Evolutionary conservation across 805 yeast species (phyloP).

Genomic region (Kodamaea lidongshanica): DNA sequence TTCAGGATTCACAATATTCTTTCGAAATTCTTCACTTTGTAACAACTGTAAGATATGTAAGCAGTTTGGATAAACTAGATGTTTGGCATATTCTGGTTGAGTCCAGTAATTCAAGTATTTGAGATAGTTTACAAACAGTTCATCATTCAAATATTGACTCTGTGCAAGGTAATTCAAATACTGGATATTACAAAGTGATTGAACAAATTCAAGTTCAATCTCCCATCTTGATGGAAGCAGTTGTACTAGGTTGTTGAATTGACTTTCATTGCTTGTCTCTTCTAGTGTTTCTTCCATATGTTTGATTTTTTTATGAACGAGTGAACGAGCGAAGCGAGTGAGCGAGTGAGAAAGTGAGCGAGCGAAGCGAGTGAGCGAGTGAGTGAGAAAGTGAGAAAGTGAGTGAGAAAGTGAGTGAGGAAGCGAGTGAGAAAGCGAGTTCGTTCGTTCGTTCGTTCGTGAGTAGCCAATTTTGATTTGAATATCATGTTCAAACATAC

Average conservation of each 20-base stretch:
- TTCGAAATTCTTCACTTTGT: constrained; percentile 47
- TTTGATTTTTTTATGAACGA: too few species aligned
- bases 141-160: constrained; percentile 66
- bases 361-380: too few species aligned
- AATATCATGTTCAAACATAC: too few species aligned
- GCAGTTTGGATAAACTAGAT: constrained; percentile 81
- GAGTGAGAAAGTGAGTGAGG: too few species aligned
- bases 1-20: constrained; percentile 51
- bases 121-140: constrained; percentile 66
- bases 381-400: too few species aligned
- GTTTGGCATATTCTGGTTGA: constrained; percentile 60
- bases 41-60: constrained; percentile 69
- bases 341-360: too few species aligned
- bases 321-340: too few species aligned
- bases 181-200: constrained; percentile 83
- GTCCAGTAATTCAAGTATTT: constrained; percentile 85
- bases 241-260: constrained; percentile 6
- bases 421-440: too few species aligned
- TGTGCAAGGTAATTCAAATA: constrained; percentile 85
- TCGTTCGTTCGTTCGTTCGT: too few species aligned
- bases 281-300: too few species aligned
- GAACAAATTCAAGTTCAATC: constrained; percentile 88
- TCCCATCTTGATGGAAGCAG: constrained; percentile 78
- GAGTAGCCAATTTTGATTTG: too few species aligned
- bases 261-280: constrained; percentile 1